phyloP scores from a whole-genome alignment of 1,284 basidiomycete species.

The Trametes hirsuta region DNA sequence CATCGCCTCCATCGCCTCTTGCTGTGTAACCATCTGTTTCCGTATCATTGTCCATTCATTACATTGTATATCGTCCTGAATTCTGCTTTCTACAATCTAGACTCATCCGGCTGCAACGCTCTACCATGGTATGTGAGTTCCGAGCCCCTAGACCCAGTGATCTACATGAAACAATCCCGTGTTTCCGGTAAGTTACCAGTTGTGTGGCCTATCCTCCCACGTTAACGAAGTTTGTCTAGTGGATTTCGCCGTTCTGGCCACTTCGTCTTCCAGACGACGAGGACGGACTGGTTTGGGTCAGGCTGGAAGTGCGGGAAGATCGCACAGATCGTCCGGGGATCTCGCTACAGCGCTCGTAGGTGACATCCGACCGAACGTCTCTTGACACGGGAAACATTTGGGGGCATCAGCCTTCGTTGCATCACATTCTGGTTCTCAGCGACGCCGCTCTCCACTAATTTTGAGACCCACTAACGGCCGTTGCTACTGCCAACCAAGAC shows the following conservation, averaged over 20 bases:
- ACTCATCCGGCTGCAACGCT: not conserved
- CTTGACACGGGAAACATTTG: not conserved
- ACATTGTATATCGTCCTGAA: conserved; percentile 16
- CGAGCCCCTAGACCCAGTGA: not conserved
- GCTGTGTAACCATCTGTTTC: conserved; percentile 21
- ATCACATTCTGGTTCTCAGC: not conserved
- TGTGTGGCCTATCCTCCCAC: not conserved
- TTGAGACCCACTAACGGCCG: not conserved
- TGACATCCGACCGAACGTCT: not conserved
- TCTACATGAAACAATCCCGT: not conserved
- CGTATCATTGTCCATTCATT: conserved; percentile 9
- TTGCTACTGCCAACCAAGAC: not conserved
- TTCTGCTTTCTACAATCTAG: conserved; percentile 1
- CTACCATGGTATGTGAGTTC: not conserved
- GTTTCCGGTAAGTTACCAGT: not conserved
- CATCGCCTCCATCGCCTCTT: conserved; percentile 10
- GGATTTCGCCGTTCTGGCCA: no score
- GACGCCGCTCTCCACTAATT: not conserved
- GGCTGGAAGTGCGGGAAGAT: conserved; percentile 16
- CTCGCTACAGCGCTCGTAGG: not conserved
- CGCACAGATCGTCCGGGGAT: conserved; percentile 8
- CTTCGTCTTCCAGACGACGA: not conserved
- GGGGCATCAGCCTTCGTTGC: not conserved
- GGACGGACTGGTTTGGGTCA: not conserved
- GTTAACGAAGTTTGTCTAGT: not conserved